Conservation (phyloP, 176 grass and related monocot genomes). For the Aegilops speltoides region DNA sequence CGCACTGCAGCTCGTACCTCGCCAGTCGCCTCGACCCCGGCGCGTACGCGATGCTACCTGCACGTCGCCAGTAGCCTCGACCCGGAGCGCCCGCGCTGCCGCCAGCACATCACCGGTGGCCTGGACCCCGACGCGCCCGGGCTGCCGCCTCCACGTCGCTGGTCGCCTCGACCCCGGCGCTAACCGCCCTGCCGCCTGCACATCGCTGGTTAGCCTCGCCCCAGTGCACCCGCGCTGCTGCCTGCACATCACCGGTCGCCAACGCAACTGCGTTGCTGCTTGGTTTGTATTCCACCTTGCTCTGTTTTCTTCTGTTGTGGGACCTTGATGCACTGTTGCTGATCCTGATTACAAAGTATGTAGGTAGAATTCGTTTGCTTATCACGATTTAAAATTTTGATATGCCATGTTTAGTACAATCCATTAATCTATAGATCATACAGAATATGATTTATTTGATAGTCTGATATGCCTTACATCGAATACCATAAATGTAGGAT, state of each 20-base stretch:
- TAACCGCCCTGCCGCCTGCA: neutral
- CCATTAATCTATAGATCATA: neutral
- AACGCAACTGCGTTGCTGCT: neutral
- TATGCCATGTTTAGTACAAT: neutral
- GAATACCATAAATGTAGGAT: neutral
- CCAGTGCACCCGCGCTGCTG: too few species aligned
- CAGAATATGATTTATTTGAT: neutral
- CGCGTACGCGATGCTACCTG: too few species aligned
- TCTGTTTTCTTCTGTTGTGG: neutral
- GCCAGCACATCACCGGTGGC: too few species aligned
- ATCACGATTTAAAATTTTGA: neutral
- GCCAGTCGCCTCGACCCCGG: too few species aligned
- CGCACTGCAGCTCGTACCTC: too few species aligned
- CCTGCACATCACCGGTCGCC: neutral
- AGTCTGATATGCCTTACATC: neutral
- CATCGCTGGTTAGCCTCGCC: neutral
- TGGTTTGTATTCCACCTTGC: neutral
- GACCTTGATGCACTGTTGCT: neutral
- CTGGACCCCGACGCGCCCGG: too few species aligned
- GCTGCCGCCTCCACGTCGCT: neutral
- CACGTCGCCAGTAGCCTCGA: too few species aligned
- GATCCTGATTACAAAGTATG: neutral
- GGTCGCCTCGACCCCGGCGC: too few species aligned
- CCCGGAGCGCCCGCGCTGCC: too few species aligned
- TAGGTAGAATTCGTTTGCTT: neutral